A percentile compares a stretch with the other conserved stretches of the same genome.
Conservation (phyloP, 805 yeast genomes). For the Zygosaccharomyces bailii region DNA sequence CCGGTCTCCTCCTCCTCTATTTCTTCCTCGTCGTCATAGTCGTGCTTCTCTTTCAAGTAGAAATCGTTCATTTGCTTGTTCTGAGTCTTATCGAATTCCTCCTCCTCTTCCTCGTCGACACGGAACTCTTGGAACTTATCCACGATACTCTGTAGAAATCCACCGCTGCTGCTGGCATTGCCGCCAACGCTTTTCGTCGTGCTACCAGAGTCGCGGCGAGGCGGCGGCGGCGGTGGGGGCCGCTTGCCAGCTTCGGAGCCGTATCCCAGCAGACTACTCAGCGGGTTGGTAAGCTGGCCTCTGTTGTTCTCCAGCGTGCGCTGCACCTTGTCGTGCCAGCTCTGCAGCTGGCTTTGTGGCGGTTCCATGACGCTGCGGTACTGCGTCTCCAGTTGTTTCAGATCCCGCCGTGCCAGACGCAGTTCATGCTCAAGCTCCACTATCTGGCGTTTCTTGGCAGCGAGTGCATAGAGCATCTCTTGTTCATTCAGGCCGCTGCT, state of each 20-base stretch:
- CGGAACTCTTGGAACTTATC: slow-evolving; percentile 34
- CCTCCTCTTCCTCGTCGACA: slow-evolving; percentile 31
- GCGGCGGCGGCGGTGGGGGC: neutral
- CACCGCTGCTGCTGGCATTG: slow-evolving; percentile 5
- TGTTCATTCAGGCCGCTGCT: slow-evolving; percentile 8
- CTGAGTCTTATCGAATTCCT: slow-evolving; percentile 28
- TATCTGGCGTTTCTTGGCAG: slow-evolving; percentile 53
- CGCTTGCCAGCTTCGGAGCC: slow-evolving; percentile 12
- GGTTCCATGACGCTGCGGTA: slow-evolving; percentile 9
- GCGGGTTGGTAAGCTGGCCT: neutral
- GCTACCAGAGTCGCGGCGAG: neutral
- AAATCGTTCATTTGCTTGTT: slow-evolving; percentile 20
- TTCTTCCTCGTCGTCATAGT: slow-evolving; percentile 27
- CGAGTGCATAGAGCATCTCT: slow-evolving; percentile 39
- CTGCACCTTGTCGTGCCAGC: slow-evolving; percentile 19
- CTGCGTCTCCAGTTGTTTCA: slow-evolving; percentile 35
- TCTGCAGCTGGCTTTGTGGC: slow-evolving; percentile 9
- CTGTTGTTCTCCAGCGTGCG: slow-evolving; percentile 16
- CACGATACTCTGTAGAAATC: slow-evolving; percentile 22
- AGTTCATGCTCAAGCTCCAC: slow-evolving; percentile 46
- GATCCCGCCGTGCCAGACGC: slow-evolving; percentile 38
- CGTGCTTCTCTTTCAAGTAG: slow-evolving; percentile 28
- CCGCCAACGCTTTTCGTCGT: neutral
- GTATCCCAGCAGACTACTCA: neutral
- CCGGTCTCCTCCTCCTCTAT: slow-evolving; percentile 14